phyloP scores from a whole-genome alignment of 169 alveolate species.

The Babesia bigemina region DNA sequence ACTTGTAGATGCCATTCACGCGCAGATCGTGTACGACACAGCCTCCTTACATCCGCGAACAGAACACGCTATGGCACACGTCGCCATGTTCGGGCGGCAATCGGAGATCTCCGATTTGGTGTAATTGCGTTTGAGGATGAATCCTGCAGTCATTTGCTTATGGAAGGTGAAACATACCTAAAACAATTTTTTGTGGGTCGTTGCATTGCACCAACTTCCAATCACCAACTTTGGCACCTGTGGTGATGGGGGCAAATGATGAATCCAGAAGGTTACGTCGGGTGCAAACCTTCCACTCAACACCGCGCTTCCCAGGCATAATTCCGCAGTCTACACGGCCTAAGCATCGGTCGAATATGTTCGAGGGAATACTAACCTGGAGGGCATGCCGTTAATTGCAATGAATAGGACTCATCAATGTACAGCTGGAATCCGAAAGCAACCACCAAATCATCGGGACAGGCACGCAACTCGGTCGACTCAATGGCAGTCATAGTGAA shows the following conservation, averaged over 20 bases:
- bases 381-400: constrained; percentile 34
- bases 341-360: background rate
- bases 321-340: constrained; percentile 24
- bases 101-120: background rate
- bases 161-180: constrained; percentile 4
- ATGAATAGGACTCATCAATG: background rate
- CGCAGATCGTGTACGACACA: background rate
- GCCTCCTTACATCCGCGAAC: background rate
- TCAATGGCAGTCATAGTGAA: constrained; percentile 3
- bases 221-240: background rate
- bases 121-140: background rate
- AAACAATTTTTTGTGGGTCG: background rate
- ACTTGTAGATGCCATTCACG: background rate
- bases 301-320: constrained; percentile 13
- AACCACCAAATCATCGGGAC: constrained; percentile 34
- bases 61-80: constrained; percentile 1
- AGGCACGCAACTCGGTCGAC: background rate
- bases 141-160: background rate
- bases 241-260: background rate
- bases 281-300: constrained; percentile 34
- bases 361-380: constrained; percentile 2
- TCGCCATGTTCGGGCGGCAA: background rate
- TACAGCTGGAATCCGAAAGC: constrained; percentile 31
- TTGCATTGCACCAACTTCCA: background rate
- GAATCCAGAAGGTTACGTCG: constrained; percentile 15